Percentiles rank a stretch among this genome's conserved stretches.
phyloP scores from a whole-genome alignment of 164 flowering plant species.

The Nymphaea colorata region DNA sequence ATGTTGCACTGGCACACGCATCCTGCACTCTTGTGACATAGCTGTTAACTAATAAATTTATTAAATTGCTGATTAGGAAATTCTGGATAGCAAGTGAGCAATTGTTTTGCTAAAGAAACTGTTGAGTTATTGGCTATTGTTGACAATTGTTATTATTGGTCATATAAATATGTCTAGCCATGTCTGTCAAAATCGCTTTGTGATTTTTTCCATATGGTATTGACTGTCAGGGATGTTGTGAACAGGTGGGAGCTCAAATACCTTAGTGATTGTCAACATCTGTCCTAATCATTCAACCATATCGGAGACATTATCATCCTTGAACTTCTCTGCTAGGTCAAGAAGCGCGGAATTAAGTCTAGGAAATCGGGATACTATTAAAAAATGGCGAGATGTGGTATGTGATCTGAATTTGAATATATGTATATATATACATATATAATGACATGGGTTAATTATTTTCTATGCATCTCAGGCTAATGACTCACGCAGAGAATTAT shows the following conservation, averaged over 20 bases:
- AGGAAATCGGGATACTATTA: constrained; percentile 89
- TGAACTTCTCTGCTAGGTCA: constrained; percentile 80
- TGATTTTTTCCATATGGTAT: too few species aligned
- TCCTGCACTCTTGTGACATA: too few species aligned
- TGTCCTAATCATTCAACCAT: constrained; percentile 60
- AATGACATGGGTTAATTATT: too few species aligned
- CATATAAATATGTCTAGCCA: too few species aligned
- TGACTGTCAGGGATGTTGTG: constrained; percentile 4
- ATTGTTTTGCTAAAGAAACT: too few species aligned
- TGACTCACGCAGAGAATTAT: constrained; percentile 75
- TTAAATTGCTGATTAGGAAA: too few species aligned
- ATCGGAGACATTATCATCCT: constrained; percentile 75
- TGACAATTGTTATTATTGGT: too few species aligned
- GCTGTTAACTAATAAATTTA: too few species aligned
- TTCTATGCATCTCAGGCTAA: constrained; percentile 45
- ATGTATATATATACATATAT: background rate
- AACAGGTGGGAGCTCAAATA: constrained; percentile 83
- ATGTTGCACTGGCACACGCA: too few species aligned
- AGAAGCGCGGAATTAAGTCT: constrained; percentile 76
- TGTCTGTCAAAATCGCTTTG: too few species aligned
- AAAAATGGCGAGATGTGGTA: constrained; percentile 95
- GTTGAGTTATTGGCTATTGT: too few species aligned
- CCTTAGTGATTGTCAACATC: constrained; percentile 72
- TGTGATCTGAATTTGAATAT: constrained; percentile 5
- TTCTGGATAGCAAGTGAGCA: too few species aligned